Evolutionary conservation across 2,329 filamentous ascomycete species (phyloP).

Genomic region (Pleochaeta shiraiana): DNA sequence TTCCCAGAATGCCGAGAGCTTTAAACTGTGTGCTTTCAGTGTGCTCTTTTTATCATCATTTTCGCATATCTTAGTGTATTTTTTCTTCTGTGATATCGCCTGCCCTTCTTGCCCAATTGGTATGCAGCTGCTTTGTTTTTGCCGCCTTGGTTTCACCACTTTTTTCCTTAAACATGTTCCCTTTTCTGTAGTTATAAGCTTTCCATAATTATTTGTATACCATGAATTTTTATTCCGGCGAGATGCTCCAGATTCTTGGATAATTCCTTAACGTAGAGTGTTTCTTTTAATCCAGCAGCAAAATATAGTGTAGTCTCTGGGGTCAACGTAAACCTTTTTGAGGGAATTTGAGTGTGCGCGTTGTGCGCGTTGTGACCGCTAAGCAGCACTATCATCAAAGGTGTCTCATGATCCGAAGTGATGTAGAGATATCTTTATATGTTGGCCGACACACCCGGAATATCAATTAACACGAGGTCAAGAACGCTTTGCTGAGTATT

Average conservation of each 20-base stretch:
- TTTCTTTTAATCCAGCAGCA: not conserved
- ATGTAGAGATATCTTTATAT: not conserved
- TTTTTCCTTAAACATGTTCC: not conserved
- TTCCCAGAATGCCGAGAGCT: not conserved
- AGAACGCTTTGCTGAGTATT: not conserved
- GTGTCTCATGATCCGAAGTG: not conserved
- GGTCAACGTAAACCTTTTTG: not conserved
- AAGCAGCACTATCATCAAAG: not conserved
- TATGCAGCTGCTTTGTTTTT: not conserved
- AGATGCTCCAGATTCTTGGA: not conserved
- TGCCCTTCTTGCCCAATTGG: too few species aligned
- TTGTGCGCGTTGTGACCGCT: not conserved
- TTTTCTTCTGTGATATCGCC: not conserved
- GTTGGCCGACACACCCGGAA: not conserved
- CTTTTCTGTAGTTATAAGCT: not conserved
- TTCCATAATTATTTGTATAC: not conserved
- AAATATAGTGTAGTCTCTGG: not conserved
- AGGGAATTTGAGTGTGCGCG: not conserved
- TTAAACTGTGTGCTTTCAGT: not conserved
- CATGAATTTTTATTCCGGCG: not conserved
- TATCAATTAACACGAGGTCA: not conserved
- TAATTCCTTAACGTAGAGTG: not conserved
- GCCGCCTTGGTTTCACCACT: not conserved
- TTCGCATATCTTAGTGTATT: not conserved
- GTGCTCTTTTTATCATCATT: not conserved